Base-by-base conservation (phyloP, 306 rosid genomes). In the Benincasa hispida region DNA sequence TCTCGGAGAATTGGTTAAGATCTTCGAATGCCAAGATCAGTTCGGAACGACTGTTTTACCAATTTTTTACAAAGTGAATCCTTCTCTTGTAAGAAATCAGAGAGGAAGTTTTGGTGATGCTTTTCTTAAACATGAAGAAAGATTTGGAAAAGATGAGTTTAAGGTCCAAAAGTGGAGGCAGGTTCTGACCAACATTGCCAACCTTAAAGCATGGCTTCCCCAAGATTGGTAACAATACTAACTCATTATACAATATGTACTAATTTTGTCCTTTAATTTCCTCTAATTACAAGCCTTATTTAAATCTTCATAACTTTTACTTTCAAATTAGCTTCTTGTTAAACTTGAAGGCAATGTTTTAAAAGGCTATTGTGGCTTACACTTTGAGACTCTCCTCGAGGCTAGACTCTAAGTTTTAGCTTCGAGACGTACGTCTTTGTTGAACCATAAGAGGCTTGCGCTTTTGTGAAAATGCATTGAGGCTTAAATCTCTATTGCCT, bases 1-100 rank as follows among this genome's bases (percentile, higher is more conserved):
- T 21, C n/a, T 60, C 9, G 56, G 7, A 1, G 79, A 80, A 17
- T 35, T 80, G 5, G 41, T 1, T 5, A 53, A 62, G 11, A 53
- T 74, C 53, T 5, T 63, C 18, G 27, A 53, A 1, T 39, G 83
- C 50, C 27, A 4, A 32, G 2, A 74, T 6, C n/a, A 14, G 0
- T 0, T 19, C 25, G 37, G 59, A 0, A 18, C 18, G 72, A 35
- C 2, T 1, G 18, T 79, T 22, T 6, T 79, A 1, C 78, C 82
- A 0, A 11, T 79, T 6, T 80, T 74, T 22, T 80, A 80, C 47
- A 4, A 66, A 4, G 77, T 81, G 30, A 56, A 57, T n/a, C 80
- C 80, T 5, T 67, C 72, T 0, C 3, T 54, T 17, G 77, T 67
- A 1, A 17, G 73, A 21, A 21, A 80, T 0, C 83, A 80, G 28